These are phyloP conservation scores for Populus simonii DNA, from an alignment of 345 rosid genomes.

Conservation along the genomic window DNA sequence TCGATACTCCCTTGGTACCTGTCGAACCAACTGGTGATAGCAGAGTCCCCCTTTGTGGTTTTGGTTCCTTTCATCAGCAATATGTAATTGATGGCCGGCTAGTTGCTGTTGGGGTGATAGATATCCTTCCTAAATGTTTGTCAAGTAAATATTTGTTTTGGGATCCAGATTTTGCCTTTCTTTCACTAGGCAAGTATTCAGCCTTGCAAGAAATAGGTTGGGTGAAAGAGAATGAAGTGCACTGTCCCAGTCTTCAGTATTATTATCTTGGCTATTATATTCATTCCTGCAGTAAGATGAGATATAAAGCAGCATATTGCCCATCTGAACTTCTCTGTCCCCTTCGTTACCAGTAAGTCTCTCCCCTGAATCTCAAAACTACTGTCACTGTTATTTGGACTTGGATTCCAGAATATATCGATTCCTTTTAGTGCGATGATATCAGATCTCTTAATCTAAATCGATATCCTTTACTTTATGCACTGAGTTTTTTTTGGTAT, in stretches of 20 bases:
- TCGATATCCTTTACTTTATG: background rate
- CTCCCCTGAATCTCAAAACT: constrained; percentile 4
- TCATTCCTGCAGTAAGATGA: constrained; percentile 96
- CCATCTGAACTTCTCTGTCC: constrained; percentile 98
- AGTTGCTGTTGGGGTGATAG: constrained; percentile 91
- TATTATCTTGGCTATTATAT: constrained; percentile 98
- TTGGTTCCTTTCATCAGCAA: constrained; percentile 96
- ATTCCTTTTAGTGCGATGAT: background rate
- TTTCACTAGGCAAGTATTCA: constrained; percentile 85
- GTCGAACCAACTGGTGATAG: constrained; percentile 62
- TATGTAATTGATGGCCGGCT: constrained; percentile 77
- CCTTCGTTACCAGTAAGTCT: constrained; percentile 77
- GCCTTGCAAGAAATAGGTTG: constrained; percentile 85
- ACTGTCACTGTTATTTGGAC: background rate
- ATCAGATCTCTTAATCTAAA: background rate
- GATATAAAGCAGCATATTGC: constrained; percentile 89
- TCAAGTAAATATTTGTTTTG: constrained; percentile 94
- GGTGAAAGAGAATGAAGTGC: constrained; percentile 65
- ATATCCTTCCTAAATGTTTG: constrained; percentile 88
- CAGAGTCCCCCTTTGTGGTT: constrained; percentile 74
- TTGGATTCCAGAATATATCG: background rate
- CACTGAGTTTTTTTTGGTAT: background rate
- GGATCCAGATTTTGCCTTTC: constrained; percentile 92
- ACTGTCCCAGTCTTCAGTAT: constrained; percentile 70
- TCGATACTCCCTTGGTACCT: constrained; percentile 72